These are phyloP conservation scores for Oryza meridionalis DNA, from an alignment of 176 grass and related monocot genomes.

Conservation along the genomic window DNA sequence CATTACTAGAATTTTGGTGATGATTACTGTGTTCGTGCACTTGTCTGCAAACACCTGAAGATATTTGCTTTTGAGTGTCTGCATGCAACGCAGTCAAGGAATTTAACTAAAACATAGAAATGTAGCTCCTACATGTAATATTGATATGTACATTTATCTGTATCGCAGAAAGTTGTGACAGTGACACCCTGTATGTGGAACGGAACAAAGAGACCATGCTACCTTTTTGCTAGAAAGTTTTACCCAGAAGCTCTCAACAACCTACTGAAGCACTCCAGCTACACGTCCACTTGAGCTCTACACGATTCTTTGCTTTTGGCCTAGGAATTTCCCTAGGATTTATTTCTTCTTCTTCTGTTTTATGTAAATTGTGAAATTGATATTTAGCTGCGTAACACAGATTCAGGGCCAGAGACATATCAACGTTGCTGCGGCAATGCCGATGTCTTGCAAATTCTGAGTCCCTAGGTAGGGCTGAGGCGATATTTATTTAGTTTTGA, in stretches of 20 bases:
- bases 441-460: slow-evolving; percentile 47
- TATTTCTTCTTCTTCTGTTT: slow-evolving; percentile 41
- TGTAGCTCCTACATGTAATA: slow-evolving; percentile 17
- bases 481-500: slow-evolving; percentile 53
- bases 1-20: slow-evolving; percentile 18
- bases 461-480: slow-evolving; percentile 51
- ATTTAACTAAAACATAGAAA: not conserved
- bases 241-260: slow-evolving; percentile 88
- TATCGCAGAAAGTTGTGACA: slow-evolving; percentile 69
- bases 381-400: slow-evolving; percentile 62
- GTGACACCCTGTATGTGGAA: slow-evolving; percentile 77
- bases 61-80: slow-evolving; percentile 15
- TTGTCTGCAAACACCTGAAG: slow-evolving; percentile 23
- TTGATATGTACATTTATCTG: slow-evolving; percentile 36
- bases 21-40: not conserved
- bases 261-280: slow-evolving; percentile 75
- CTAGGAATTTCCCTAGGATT: slow-evolving; percentile 43
- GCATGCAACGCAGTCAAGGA: not conserved
- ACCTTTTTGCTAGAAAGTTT: slow-evolving; percentile 96
- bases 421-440: slow-evolving; percentile 39
- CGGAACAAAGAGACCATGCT: slow-evolving; percentile 89
- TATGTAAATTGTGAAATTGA: slow-evolving; percentile 76
- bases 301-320: slow-evolving; percentile 49
- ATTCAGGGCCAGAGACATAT: slow-evolving; percentile 52
- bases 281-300: slow-evolving; percentile 63